Percentiles rank a stretch among this genome's conserved stretches.
phyloP scores from a whole-genome alignment of 768 basidiomycete genomes.

The Cantharellus anzutake region DNA sequence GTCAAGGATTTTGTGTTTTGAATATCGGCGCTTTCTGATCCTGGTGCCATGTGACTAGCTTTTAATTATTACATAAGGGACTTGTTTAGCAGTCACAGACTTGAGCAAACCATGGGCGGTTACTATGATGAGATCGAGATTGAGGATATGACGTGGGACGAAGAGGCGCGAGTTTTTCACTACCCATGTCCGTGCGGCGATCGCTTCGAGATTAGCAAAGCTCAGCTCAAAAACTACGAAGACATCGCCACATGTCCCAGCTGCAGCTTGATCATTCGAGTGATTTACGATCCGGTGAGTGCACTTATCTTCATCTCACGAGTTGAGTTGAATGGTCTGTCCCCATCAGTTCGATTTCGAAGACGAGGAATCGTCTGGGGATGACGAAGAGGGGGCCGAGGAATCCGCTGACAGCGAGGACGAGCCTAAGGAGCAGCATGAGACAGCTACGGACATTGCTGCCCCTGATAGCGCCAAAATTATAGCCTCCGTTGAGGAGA shows the following conservation, averaged over 20 bases:
- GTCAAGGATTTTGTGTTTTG: too few relatives aligned
- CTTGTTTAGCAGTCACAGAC: too few relatives aligned
- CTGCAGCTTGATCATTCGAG: constrained; percentile 81
- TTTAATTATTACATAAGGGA: too few relatives aligned
- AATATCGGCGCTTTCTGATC: too few relatives aligned
- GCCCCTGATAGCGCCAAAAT: too few relatives aligned
- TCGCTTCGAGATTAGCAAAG: constrained; percentile 83
- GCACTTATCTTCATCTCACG: constrained; percentile 1
- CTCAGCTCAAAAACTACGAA: constrained; percentile 72
- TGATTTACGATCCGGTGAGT: constrained; percentile 88
- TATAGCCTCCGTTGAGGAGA: too few relatives aligned
- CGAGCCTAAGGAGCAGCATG: constrained; percentile 2
- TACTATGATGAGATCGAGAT: constrained; percentile 97
- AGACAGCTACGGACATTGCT: too few relatives aligned
- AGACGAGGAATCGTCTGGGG: constrained; percentile 42
- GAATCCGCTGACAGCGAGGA: constrained; percentile 24
- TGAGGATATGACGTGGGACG: constrained; percentile 90
- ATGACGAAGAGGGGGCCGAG: constrained; percentile 18
- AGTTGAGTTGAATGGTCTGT: too few relatives aligned
- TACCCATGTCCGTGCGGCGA: constrained; percentile 98
- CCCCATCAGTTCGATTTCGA: constrained; percentile 56
- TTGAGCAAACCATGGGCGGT: constrained; percentile 53
- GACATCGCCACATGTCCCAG: constrained; percentile 94
- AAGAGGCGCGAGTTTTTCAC: constrained; percentile 65
- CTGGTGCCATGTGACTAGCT: too few relatives aligned